Conservation (phyloP, 1,284 basidiomycete species). For the Malassezia sympodialis region DNA sequence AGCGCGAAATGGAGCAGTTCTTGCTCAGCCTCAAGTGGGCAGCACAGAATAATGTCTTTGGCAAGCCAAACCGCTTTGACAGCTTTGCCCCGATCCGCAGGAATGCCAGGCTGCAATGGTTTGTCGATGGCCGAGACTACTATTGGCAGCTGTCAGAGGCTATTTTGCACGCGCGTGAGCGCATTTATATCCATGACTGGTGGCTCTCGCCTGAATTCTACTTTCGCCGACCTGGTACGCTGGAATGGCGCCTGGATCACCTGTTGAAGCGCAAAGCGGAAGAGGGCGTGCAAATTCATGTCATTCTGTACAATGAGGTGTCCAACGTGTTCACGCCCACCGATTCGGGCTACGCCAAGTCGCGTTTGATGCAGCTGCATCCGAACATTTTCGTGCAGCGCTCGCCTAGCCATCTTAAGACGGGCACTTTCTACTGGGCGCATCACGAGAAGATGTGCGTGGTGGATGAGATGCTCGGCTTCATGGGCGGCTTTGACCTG, state of each 20-base stretch:
- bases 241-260: constrained; percentile 76
- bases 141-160: constrained; percentile 73
- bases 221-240: constrained; percentile 70
- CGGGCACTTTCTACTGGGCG: constrained; percentile 89
- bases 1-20: constrained; percentile 95
- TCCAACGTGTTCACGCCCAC: constrained; percentile 77
- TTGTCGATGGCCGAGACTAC: constrained; percentile 72
- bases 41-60: constrained; percentile 67
- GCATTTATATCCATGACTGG: constrained; percentile 49
- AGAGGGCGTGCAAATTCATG: constrained; percentile 90
- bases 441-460: constrained; percentile 97
- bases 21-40: constrained; percentile 81
- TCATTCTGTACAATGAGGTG: constrained; percentile 81
- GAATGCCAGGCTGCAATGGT: constrained; percentile 92
- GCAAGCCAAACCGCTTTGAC: constrained; percentile 60
- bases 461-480: constrained; percentile 91
- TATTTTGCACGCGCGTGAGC: constrained; percentile 76
- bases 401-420: constrained; percentile 93
- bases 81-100: constrained; percentile 87
- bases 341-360: constrained; percentile 69
- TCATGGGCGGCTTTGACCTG: constrained; percentile 93
- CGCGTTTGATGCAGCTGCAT: constrained; percentile 71
- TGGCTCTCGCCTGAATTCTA: constrained; percentile 60
- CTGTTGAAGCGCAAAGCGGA: constrained; percentile 84
- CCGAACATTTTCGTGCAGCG: constrained; percentile 92